These are phyloP conservation scores for Strigomonas culicis DNA, from an alignment of 208 protist genomes.

Conservation along the genomic window DNA sequence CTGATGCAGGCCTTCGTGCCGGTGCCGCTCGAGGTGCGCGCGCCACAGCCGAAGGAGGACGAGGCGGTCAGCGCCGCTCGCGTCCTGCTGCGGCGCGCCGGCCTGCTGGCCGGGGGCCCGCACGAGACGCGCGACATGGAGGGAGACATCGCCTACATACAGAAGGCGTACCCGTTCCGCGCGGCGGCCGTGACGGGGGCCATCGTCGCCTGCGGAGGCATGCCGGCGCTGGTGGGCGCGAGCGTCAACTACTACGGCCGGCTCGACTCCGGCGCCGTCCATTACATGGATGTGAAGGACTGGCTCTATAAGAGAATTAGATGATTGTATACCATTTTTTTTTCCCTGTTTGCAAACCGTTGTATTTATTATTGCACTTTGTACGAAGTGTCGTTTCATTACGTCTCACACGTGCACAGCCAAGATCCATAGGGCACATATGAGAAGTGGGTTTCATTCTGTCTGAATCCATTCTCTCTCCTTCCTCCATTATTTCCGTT, in stretches of 20 bases:
- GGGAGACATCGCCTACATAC: slow-evolving; percentile 2
- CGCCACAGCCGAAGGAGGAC: background rate
- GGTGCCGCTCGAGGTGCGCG: background rate
- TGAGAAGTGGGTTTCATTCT: too few relatives aligned
- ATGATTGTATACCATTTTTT: slow-evolving; percentile 5
- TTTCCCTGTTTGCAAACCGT: background rate
- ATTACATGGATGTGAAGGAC: slow-evolving; percentile 40
- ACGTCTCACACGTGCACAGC: too few relatives aligned
- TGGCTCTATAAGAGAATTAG: slow-evolving; percentile 19
- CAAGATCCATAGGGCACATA: too few relatives aligned
- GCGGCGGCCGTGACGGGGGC: slow-evolving; percentile 13
- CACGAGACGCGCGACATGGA: background rate
- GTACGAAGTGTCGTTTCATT: too few relatives aligned
- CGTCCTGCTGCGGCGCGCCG: background rate
- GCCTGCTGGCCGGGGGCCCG: background rate
- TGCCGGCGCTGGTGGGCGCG: slow-evolving; percentile 35
- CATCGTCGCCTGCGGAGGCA: slow-evolving; percentile 42
- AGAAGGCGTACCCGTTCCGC: slow-evolving; percentile 17
- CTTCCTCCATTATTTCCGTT: background rate
- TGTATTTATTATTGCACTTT: too few relatives aligned
- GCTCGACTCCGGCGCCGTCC: slow-evolving; percentile 28
- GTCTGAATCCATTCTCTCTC: background rate
- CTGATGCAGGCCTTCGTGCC: slow-evolving; percentile 17
- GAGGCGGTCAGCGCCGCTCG: background rate
- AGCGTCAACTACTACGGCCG: slow-evolving; percentile 22